These are phyloP conservation scores for Anthoceros angustus DNA, from an alignment of 225 moss, liverwort and hornwort species.

Conservation along the genomic window DNA sequence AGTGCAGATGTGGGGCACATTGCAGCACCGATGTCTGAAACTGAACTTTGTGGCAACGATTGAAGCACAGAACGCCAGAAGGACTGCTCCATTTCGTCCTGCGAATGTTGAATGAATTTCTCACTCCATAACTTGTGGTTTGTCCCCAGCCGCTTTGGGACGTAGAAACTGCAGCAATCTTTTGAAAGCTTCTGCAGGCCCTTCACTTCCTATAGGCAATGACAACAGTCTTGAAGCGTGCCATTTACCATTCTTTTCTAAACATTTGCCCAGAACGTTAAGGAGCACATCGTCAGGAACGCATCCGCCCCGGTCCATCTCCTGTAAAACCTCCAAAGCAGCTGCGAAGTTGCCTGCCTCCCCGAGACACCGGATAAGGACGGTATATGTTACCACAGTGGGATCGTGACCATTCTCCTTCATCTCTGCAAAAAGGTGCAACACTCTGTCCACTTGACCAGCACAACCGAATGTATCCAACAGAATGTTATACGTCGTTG, in stretches of 20 bases:
- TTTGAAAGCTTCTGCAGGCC: not conserved
- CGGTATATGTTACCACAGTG: not conserved
- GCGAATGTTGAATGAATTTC: no score
- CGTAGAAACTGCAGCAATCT: not conserved
- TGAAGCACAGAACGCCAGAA: no score
- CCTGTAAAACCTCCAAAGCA: not conserved
- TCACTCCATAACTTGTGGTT: no score
- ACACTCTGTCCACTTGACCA: not conserved
- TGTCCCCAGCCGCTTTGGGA: not conserved
- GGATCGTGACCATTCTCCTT: not conserved
- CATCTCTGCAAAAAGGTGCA: constrained; percentile 1
- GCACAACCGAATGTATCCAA: not conserved
- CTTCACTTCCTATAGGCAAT: not conserved
- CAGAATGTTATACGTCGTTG: not conserved
- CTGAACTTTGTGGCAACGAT: no score
- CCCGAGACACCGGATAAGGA: not conserved
- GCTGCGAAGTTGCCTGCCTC: not conserved
- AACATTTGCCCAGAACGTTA: not conserved
- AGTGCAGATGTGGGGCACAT: no score
- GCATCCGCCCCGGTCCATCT: not conserved
- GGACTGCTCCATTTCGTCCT: no score
- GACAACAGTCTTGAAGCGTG: not conserved
- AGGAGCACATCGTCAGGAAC: not conserved
- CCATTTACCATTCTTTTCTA: not conserved
- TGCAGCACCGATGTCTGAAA: no score